Percentiles rank a stretch among this genome's conserved stretches.
Evolutionary conservation across 2,329 filamentous ascomycete genomes (phyloP).

Genomic region (Pleoardoris graminearum): DNA sequence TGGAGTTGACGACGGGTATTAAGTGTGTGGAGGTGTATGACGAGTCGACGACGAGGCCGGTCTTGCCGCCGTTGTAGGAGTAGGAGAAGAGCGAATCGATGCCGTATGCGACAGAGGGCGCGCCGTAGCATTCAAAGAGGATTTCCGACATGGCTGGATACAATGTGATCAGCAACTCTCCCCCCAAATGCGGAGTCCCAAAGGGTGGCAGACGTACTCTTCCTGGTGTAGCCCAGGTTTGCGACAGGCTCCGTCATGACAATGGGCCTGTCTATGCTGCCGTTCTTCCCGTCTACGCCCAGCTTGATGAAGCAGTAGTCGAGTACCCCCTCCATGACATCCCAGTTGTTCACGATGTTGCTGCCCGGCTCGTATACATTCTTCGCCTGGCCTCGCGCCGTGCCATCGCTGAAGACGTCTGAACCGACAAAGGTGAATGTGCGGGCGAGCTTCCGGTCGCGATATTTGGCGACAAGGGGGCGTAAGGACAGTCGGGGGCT

Average conservation of each 20-base stretch:
- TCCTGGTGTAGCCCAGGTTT: constrained; percentile 84
- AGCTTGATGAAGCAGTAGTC: constrained; percentile 96
- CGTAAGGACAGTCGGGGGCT: constrained; percentile 79
- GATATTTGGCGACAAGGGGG: constrained; percentile 91
- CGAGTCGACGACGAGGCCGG: constrained; percentile 86
- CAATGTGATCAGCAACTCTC: constrained; percentile 27
- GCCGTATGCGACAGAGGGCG: constrained; percentile 87
- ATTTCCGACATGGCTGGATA: constrained; percentile 89
- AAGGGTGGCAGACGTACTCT: constrained; percentile 62
- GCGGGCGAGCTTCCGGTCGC: constrained; percentile 89
- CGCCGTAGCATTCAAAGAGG: constrained; percentile 92
- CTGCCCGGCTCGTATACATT: constrained; percentile 89
- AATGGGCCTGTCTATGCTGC: constrained; percentile 79
- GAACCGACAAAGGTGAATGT: constrained; percentile 90
- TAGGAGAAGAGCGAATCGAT: constrained; percentile 98
- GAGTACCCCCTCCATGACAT: constrained; percentile 91
- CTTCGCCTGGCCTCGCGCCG: constrained; percentile 85
- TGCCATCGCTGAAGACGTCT: constrained; percentile 94
- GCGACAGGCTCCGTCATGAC: constrained; percentile 96
- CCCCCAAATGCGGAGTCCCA: background rate
- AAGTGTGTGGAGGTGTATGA: constrained; percentile 94
- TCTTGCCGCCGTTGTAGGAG: constrained; percentile 83
- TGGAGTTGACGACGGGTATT: constrained; percentile 87
- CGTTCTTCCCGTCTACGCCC: constrained; percentile 76
- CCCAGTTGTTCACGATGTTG: constrained; percentile 95